A percentile compares a stretch with the other conserved stretches of the same genome.
These are phyloP conservation scores for Prototheca wickerhamii DNA, from an alignment of 163 green algal genomes.

Conservation along the genomic window DNA sequence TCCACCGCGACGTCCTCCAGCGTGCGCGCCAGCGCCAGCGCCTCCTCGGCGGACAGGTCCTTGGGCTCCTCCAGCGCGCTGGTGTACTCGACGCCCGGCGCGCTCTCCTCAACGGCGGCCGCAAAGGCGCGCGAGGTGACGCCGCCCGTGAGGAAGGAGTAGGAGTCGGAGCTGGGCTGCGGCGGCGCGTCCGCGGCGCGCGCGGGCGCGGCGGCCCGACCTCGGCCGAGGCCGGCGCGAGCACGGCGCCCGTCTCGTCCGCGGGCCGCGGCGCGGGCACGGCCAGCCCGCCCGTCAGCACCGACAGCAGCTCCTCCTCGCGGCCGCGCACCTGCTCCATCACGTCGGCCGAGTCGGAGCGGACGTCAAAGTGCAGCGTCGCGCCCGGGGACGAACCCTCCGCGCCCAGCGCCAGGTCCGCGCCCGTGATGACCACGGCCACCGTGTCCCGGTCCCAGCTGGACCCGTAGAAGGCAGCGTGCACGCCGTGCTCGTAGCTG, in stretches of 20 bases:
- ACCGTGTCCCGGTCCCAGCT: slow-evolving; percentile 24
- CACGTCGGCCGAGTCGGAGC: slow-evolving; percentile 19
- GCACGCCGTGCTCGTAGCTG: background rate
- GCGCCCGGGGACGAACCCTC: background rate
- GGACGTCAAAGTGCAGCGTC: slow-evolving; percentile 19
- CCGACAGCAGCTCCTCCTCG: slow-evolving; percentile 20
- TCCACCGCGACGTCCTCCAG: background rate
- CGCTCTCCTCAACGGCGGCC: background rate
- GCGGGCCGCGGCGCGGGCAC: slow-evolving; percentile 6
- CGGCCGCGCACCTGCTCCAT: slow-evolving; percentile 18
- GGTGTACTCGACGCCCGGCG: background rate
- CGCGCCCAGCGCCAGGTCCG: background rate
- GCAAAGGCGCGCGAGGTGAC: background rate
- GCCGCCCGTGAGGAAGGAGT: slow-evolving; percentile 1
- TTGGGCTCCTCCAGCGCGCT: background rate
- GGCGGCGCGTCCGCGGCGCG: background rate
- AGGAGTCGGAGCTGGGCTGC: background rate
- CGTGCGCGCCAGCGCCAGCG: background rate
- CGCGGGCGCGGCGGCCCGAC: background rate
- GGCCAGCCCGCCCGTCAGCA: slow-evolving; percentile 17
- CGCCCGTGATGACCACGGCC: slow-evolving; percentile 12
- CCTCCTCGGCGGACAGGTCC: background rate
- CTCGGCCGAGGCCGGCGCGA: background rate
- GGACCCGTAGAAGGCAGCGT: slow-evolving; percentile 23
- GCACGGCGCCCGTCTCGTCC: background rate